phyloP scores from a whole-genome alignment of 495 filamentous ascomycete genomes.

The Aspergillus conjunctus region DNA sequence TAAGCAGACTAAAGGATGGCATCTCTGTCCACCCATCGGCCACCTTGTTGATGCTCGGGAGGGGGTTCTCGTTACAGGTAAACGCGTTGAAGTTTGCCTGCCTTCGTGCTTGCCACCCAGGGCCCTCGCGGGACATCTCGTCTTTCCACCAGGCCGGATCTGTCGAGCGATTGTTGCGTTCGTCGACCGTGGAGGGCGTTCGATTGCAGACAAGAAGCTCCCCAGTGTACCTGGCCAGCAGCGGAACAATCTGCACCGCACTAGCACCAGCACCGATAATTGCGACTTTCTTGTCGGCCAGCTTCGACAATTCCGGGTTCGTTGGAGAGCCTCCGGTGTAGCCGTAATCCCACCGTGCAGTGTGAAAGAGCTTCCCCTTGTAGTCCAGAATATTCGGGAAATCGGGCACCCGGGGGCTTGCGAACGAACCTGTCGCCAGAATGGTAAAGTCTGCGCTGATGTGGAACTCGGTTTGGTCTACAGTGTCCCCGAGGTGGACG shows the following conservation, averaged over 20 bases:
- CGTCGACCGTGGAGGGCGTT: conserved; percentile 52
- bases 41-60: conserved; percentile 12
- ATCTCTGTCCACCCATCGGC: conserved; percentile 23
- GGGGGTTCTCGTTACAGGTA: neutral
- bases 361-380: conserved; percentile 40
- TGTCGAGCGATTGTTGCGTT: conserved; percentile 50
- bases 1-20: conserved; percentile 11
- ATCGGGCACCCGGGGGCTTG: conserved; percentile 29
- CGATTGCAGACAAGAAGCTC: conserved; percentile 52
- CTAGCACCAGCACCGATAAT: conserved; percentile 55
- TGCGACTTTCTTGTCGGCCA: conserved; percentile 45
- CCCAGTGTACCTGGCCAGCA: conserved; percentile 35
- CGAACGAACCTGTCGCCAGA: conserved; percentile 23
- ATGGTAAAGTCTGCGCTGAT: conserved; percentile 22
- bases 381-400: conserved; percentile 27
- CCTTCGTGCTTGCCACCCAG: conserved; percentile 49
- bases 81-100: conserved; percentile 33
- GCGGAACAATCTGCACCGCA: conserved; percentile 45
- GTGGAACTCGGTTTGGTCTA: neutral
- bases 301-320: conserved; percentile 41
- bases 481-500: neutral
- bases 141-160: conserved; percentile 48
- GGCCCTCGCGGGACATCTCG: conserved; percentile 34
- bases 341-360: conserved; percentile 45
- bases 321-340: conserved; percentile 53